Evolutionary conservation across 768 basidiomycete species (phyloP), one percentile per base, ranked within the genome.

Genomic region (Podaxis carcinomalis): DNA sequence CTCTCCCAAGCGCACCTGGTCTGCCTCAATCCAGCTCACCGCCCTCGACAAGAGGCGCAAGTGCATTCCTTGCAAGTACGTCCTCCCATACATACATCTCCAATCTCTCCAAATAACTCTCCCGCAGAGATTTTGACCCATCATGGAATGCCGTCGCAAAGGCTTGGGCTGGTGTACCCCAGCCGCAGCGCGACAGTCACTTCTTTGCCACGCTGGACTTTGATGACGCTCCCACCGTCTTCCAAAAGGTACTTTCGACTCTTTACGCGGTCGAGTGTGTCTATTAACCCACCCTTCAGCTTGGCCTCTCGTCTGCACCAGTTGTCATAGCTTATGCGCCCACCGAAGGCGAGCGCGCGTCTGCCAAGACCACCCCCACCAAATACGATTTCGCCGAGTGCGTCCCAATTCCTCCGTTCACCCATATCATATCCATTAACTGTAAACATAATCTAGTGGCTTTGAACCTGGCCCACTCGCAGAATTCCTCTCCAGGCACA

Each of bases 151-250:
- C 85, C 2, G 88, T 96, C 11, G 90, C 92, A 37, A 86, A 86
- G 67, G 86, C 92, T n/a, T 98, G 95, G 95, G 70, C 82, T 3
- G 78, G 78, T 13, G 80, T 82, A 7, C 73, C 90, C 6, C 67
- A 80, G 59, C 78, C 77, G 21, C 75, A 89, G n/a, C 83, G 88
- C 44, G 81, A 92, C 71, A 77, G 79, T 58, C 95, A 98, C 73
- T 95, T 98, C 83, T 99, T 98, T 69, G 97, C 87, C 7, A 88
- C 87, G 11, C 72, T 93, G 32, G 97, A 99, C 73, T 98, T 97
- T 69, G 85, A 91, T 68, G 80, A 90, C 39, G 88, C 84, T 6
- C 80, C 84, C 57, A 73, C 77, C 1, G 81, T 93, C 47, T 99
- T 96, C 77, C 87, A 91, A 76, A 86, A 85, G 79, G 95, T 93